Percentiles rank a stretch among this genome's conserved stretches.
Conservation (phyloP, 202 grass and related monocot genomes). For the Panicum hallii region DNA sequence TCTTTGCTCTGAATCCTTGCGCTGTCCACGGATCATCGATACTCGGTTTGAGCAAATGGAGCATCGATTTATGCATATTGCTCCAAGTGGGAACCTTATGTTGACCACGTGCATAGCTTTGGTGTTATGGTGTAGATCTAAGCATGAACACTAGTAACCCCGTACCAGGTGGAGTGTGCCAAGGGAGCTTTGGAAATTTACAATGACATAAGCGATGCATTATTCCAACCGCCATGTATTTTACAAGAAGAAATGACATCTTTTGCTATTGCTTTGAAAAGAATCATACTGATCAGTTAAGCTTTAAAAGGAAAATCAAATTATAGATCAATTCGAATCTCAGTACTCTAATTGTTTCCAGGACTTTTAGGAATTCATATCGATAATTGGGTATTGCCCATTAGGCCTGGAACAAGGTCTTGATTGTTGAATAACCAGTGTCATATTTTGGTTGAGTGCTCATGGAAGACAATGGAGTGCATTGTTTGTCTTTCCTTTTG, state of each 20-base stretch:
- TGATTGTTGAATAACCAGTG: background rate
- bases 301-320: background rate
- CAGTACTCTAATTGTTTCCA: background rate
- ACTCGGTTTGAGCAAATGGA: slow-evolving; percentile 8
- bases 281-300: background rate
- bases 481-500: slow-evolving; percentile 16
- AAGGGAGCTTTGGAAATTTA: background rate
- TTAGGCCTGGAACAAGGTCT: background rate
- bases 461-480: slow-evolving; percentile 21
- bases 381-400: background rate
- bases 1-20: slow-evolving; percentile 35
- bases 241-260: slow-evolving; percentile 6
- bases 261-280: background rate
- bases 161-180: background rate
- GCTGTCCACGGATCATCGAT: background rate
- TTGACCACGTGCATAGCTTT: slow-evolving; percentile 1
- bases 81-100: background rate
- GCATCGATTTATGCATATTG: background rate
- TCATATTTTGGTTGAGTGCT: slow-evolving; percentile 4
- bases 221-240: background rate
- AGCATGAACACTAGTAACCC: background rate
- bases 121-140: background rate
- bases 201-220: background rate
- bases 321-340: background rate
- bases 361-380: background rate